Conservation (phyloP, 352 stramenopile species). For the Pythium aristosporum region DNA sequence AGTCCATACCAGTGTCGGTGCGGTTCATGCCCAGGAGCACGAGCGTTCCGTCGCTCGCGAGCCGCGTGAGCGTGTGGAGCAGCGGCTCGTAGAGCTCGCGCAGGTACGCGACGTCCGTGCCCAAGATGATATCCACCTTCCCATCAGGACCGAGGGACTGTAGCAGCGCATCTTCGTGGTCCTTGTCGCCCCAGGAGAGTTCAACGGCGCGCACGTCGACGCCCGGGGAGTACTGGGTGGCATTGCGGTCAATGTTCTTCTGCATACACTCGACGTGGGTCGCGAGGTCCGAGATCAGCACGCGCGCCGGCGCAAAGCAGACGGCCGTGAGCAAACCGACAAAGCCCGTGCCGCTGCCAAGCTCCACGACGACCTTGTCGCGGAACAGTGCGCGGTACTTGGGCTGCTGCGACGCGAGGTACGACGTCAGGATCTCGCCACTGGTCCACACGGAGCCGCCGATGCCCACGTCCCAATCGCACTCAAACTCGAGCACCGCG, state of each 20-base stretch:
- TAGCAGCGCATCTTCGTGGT: slow-evolving; percentile 50
- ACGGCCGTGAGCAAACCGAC: slow-evolving; percentile 65
- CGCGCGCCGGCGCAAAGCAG: slow-evolving; percentile 55
- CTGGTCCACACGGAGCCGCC: slow-evolving; percentile 84
- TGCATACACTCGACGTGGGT: slow-evolving; percentile 58
- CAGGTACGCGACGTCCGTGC: slow-evolving; percentile 80
- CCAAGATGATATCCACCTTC: slow-evolving; percentile 69
- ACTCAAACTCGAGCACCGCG: slow-evolving; percentile 60
- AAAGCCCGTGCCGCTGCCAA: slow-evolving; percentile 77
- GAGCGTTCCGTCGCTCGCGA: slow-evolving; percentile 45
- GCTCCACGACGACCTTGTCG: slow-evolving; percentile 63
- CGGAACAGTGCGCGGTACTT: slow-evolving; percentile 54
- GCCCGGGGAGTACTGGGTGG: slow-evolving; percentile 19
- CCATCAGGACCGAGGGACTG: slow-evolving; percentile 28
- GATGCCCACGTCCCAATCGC: slow-evolving; percentile 81
- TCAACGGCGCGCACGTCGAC: slow-evolving; percentile 57
- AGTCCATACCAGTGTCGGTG: slow-evolving; percentile 55
- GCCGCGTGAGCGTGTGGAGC: slow-evolving; percentile 52
- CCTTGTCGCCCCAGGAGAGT: slow-evolving; percentile 49
- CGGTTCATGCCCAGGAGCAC: slow-evolving; percentile 78
- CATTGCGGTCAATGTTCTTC: slow-evolving; percentile 60
- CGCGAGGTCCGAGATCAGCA: slow-evolving; percentile 68
- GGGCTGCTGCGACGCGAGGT: slow-evolving; percentile 53
- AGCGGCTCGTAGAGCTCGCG: slow-evolving; percentile 74
- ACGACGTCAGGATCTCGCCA: slow-evolving; percentile 61